These are phyloP conservation scores for Malassezia equina DNA, from an alignment of 1,284 basidiomycete genomes.

Conservation along the genomic window DNA sequence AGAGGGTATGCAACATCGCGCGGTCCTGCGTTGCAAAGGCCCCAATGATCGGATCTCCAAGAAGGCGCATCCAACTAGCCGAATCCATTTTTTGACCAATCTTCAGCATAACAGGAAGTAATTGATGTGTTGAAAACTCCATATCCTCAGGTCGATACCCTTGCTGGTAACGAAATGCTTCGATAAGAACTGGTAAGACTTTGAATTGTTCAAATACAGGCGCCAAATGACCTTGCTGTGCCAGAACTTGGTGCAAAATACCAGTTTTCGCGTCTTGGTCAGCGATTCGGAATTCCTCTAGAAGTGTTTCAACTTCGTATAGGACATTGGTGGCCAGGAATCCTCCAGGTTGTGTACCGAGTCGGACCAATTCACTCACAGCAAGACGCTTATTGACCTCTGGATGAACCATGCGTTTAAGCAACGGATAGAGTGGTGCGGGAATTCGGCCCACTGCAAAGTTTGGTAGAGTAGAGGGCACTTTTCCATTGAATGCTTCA, in stretches of 20 bases:
- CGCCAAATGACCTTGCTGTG: conserved; percentile 53
- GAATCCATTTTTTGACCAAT: conserved; percentile 28
- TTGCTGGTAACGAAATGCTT: conserved; percentile 51
- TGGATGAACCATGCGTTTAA: conserved; percentile 79
- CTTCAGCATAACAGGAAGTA: conserved; percentile 39
- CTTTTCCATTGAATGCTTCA: conserved; percentile 34
- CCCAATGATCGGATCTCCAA: conserved; percentile 32
- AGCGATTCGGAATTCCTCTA: conserved; percentile 76
- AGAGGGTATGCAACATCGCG: conserved; percentile 80
- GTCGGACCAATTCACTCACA: conserved; percentile 46
- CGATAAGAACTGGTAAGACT: conserved; percentile 74
- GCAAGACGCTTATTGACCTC: conserved; percentile 69
- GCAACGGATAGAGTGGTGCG: conserved; percentile 62
- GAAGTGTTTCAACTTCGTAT: conserved; percentile 69
- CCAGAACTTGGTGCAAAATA: conserved; percentile 19
- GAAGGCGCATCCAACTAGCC: conserved; percentile 25
- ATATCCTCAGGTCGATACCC: conserved; percentile 7
- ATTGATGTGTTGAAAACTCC: conserved; percentile 10
- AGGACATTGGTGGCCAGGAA: conserved; percentile 79
- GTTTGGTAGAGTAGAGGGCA: conserved; percentile 58
- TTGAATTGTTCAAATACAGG: conserved; percentile 74
- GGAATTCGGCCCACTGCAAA: conserved; percentile 69
- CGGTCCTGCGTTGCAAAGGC: conserved; percentile 55
- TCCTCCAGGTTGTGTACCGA: conserved; percentile 52
- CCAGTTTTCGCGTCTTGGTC: conserved; percentile 70